phyloP scores from a whole-genome alignment of 2,329 filamentous ascomycete genomes.

The Gnomoniopsis sp. region DNA sequence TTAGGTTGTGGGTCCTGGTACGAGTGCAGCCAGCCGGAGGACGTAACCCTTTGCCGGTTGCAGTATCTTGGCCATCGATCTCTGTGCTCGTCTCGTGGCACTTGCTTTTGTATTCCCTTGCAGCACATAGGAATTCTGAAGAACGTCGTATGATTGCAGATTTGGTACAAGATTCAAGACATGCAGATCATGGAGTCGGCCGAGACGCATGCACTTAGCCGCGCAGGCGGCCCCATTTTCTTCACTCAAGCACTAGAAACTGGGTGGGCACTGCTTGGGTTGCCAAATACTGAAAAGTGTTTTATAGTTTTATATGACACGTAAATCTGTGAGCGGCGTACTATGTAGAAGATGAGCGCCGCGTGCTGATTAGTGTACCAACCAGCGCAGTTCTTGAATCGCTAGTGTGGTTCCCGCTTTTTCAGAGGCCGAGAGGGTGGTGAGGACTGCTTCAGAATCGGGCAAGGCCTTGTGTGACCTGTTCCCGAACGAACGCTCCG shows the following conservation, averaged over 20 bases:
- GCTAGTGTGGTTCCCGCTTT: background rate
- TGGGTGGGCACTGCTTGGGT: too few relatives aligned
- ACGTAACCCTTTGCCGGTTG: background rate
- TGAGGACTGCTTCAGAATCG: background rate
- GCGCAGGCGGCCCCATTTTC: background rate
- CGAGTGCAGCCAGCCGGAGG: background rate
- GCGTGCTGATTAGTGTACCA: background rate
- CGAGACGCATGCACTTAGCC: background rate
- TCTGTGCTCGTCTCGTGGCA: background rate
- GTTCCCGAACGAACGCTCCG: background rate
- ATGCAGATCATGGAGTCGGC: conserved; percentile 1
- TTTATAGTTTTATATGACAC: too few relatives aligned
- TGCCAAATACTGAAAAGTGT: too few relatives aligned
- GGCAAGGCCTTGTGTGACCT: background rate
- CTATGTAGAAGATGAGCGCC: background rate
- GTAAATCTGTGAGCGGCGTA: background rate
- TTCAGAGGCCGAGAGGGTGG: background rate
- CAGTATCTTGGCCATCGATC: background rate
- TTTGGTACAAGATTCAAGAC: background rate
- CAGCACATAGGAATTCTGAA: background rate
- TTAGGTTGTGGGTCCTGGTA: conserved; percentile 1
- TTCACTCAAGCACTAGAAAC: too few relatives aligned
- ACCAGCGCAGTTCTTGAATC: background rate
- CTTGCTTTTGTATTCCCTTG: background rate
- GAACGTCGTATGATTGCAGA: background rate